A percentile compares a stretch with the other conserved stretches of the same genome.
These are phyloP conservation scores for Gaertneriomyces semiglobifer DNA, from an alignment of 192 early-diverging fungal species.

Conservation along the genomic window DNA sequence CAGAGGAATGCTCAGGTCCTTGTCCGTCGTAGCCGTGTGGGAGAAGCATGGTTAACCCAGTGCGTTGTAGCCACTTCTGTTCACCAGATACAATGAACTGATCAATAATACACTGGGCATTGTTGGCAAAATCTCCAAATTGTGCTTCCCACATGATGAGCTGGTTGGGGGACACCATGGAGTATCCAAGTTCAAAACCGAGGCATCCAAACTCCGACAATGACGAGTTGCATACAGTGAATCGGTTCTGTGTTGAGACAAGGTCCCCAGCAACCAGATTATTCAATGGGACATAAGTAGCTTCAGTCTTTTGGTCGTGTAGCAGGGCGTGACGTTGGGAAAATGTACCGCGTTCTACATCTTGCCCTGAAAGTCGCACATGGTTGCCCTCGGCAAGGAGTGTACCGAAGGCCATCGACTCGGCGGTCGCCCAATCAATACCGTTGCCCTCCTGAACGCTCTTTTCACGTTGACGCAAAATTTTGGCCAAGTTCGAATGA, in stretches of 20 bases:
- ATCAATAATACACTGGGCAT: constrained; percentile 95
- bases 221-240: constrained; percentile 93
- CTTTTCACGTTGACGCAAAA: constrained; percentile 82
- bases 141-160: constrained; percentile 97
- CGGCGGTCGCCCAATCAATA: constrained; percentile 96
- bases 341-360: constrained; percentile 98
- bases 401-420: constrained; percentile 88
- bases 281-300: constrained; percentile 78
- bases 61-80: constrained; percentile 97
- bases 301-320: constrained; percentile 90
- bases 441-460: constrained; percentile 69
- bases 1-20: constrained; percentile 96
- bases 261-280: constrained; percentile 71
- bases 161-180: constrained; percentile 88
- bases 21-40: constrained; percentile 99
- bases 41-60: constrained; percentile 87
- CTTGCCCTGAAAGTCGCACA: constrained; percentile 88
- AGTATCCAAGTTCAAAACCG: constrained; percentile 97
- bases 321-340: constrained; percentile 97
- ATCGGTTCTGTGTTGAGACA: constrained; percentile 65
- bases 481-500: constrained; percentile 81
- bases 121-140: constrained; percentile 98
- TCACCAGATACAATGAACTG: constrained; percentile 95
- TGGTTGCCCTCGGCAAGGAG: constrained; percentile 90
- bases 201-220: constrained; percentile 93